Evolutionary conservation across 2,329 filamentous ascomycete genomes (phyloP).

Genomic region (Magnaporthales sp.): DNA sequence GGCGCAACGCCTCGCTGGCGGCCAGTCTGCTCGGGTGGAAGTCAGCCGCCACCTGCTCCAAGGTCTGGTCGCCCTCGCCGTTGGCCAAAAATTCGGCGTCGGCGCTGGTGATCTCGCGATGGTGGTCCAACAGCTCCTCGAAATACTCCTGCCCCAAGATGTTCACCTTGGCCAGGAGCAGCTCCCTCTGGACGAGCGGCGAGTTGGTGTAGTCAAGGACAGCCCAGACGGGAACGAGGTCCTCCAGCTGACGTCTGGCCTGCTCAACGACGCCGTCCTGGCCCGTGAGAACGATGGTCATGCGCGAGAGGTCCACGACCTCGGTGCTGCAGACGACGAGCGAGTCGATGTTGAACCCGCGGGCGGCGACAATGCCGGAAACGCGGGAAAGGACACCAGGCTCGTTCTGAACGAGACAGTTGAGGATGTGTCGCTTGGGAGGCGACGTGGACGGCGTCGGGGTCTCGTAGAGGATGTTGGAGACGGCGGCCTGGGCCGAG

Average conservation of each 20-base stretch:
- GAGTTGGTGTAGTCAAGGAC: constrained; percentile 92
- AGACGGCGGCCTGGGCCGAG: constrained; percentile 89
- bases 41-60: constrained; percentile 48
- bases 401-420: constrained; percentile 98
- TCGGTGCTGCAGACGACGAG: constrained; percentile 97
- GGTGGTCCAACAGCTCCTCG: constrained; percentile 90
- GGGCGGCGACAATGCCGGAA: constrained; percentile 88
- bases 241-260: constrained; percentile 87
- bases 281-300: constrained; percentile 96
- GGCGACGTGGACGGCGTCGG: constrained; percentile 75
- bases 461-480: constrained; percentile 98
- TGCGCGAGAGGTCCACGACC: constrained; percentile 90
- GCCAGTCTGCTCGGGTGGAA: constrained; percentile 88
- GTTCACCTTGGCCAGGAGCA: constrained; percentile 92
- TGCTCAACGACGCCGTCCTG: constrained; percentile 97
- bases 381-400: constrained; percentile 94
- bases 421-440: constrained; percentile 90
- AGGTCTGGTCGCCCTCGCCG: constrained; percentile 26
- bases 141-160: constrained; percentile 97
- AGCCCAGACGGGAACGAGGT: constrained; percentile 95
- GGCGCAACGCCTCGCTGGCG: constrained; percentile 78
- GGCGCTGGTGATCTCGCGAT: constrained; percentile 69
- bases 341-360: constrained; percentile 98
- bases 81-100: constrained; percentile 35
- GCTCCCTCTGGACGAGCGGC: constrained; percentile 88